Conservation (phyloP, 2,329 filamentous ascomycete species). For the Aspergillus tubingensis region DNA sequence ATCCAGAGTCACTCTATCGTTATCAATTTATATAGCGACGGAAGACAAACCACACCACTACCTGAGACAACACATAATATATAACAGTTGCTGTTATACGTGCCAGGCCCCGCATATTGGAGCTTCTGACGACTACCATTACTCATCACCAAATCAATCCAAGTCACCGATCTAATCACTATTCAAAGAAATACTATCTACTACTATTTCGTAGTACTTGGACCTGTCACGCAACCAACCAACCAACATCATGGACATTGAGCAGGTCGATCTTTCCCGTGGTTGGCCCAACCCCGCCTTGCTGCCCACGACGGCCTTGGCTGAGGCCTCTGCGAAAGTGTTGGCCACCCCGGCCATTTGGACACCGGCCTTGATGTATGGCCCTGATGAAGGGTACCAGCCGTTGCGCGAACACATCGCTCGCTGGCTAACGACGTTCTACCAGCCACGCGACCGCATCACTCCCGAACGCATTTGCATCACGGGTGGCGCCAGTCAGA, state of each 20-base stretch:
- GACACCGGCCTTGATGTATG: conserved; percentile 72
- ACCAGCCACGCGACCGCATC: conserved; percentile 50
- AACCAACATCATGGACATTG: conserved; percentile 5
- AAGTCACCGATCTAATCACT: not conserved
- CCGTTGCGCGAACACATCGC: conserved; percentile 70
- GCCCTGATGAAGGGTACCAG: conserved; percentile 72
- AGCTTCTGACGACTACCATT: not conserved
- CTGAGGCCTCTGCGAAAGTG: conserved; percentile 60
- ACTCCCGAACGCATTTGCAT: conserved; percentile 68
- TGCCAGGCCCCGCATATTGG: not conserved
- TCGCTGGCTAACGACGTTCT: conserved; percentile 68
- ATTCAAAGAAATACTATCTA: too few species aligned
- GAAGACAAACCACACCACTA: not conserved
- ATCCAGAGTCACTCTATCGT: not conserved
- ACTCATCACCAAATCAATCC: not conserved
- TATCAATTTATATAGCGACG: not conserved
- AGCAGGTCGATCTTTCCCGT: conserved; percentile 43
- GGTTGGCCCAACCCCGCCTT: conserved; percentile 58
- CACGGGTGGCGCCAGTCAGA: conserved; percentile 83
- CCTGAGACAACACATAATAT: too few species aligned
- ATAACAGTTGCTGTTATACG: not conserved
- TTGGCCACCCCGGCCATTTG: conserved; percentile 62
- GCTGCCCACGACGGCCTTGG: conserved; percentile 65
- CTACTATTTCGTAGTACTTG: too few species aligned
- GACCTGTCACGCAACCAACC: too few species aligned